phyloP scores from a whole-genome alignment of 805 yeast genomes.

The Saccharomycopsis babjevae region DNA sequence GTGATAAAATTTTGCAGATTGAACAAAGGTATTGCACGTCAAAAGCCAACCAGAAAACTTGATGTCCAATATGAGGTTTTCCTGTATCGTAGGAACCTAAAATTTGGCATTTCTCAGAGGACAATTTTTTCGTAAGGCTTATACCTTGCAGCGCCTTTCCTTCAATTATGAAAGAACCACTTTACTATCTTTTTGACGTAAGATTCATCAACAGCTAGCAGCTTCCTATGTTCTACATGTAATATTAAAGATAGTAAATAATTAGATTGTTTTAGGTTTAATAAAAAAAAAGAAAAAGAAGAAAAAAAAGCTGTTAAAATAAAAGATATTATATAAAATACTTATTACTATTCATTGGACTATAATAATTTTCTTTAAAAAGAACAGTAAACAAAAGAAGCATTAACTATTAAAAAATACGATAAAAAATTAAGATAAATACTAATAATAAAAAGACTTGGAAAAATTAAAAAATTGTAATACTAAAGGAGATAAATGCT shows the following conservation, averaged over 20 bases:
- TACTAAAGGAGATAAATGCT: not conserved
- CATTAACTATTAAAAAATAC: not conserved
- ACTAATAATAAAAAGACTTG: not conserved
- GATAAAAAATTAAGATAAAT: not conserved
- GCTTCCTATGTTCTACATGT: too few species aligned
- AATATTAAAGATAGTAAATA: not conserved
- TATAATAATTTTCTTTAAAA: not conserved
- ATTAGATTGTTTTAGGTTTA: slow-evolving; percentile 1
- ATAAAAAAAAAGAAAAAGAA: slow-evolving; percentile 19
- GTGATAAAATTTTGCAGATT: too few species aligned
- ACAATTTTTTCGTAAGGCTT: too few species aligned
- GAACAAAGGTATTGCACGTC: too few species aligned
- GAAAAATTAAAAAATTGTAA: not conserved
- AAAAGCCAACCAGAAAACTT: too few species aligned
- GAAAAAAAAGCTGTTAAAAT: slow-evolving; percentile 9
- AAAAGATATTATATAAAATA: not conserved
- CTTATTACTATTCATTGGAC: not conserved
- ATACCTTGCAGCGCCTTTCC: too few species aligned
- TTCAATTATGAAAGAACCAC: too few species aligned
- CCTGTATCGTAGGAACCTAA: too few species aligned
- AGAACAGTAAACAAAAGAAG: not conserved
- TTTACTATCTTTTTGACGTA: too few species aligned
- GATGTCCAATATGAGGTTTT: too few species aligned
- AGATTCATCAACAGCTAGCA: too few species aligned
- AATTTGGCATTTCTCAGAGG: too few species aligned